Conservation (phyloP, 495 filamentous ascomycete species). For the Pyrenula massariospora region DNA sequence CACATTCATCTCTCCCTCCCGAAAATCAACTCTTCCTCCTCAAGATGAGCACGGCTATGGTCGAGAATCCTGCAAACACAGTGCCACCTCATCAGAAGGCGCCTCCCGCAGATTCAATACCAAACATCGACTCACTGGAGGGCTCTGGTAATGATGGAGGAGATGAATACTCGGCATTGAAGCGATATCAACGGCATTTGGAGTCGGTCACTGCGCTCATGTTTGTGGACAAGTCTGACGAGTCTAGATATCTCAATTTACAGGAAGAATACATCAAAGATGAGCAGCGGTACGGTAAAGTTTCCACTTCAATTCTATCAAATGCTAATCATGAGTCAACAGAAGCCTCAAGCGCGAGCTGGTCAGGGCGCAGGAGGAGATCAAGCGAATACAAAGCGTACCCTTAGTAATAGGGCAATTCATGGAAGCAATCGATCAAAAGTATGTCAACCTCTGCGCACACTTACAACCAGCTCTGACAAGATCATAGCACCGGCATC, state of each 20-base stretch:
- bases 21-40: conserved; percentile 4
- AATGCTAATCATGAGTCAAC: conserved; percentile 4
- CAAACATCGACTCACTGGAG: conserved; percentile 81
- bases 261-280: conserved; percentile 99
- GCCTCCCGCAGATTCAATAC: conserved; percentile 65
- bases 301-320: not conserved
- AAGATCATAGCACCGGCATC: conserved; percentile 68
- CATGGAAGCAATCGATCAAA: conserved; percentile 99
- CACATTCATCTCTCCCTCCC: no score
- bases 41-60: conserved; percentile 71
- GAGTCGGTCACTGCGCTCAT: conserved; percentile 46
- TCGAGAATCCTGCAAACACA: conserved; percentile 66
- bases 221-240: conserved; percentile 16
- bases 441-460: conserved; percentile 42
- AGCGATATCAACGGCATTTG: conserved; percentile 88
- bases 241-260: conserved; percentile 78
- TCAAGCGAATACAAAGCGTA: conserved; percentile 98
- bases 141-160: conserved; percentile 67
- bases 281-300: conserved; percentile 70
- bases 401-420: conserved; percentile 97
- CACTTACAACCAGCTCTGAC: conserved; percentile 12
- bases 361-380: conserved; percentile 95
- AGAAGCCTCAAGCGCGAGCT: conserved; percentile 96
- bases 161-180: conserved; percentile 90
- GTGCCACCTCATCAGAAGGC: conserved; percentile 67